These are phyloP conservation scores for Daldinia vernicosa DNA, from an alignment of 495 filamentous ascomycete genomes.

Conservation along the genomic window DNA sequence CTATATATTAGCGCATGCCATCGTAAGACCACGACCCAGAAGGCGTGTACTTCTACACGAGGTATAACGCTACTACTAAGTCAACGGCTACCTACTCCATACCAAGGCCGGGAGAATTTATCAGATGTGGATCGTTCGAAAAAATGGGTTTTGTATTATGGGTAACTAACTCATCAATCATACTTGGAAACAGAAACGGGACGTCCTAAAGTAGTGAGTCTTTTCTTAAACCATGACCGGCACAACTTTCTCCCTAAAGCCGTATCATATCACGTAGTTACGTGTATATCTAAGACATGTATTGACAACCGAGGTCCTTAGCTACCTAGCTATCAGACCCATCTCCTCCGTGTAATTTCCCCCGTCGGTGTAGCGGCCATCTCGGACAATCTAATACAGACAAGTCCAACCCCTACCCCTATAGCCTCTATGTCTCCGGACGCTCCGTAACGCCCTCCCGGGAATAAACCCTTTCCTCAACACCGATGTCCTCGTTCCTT, in stretches of 20 bases:
- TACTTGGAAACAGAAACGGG: neutral
- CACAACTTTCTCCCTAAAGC: neutral
- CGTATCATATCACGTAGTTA: neutral
- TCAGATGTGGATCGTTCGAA: neutral
- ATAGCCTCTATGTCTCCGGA: neutral
- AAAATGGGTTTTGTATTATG: neutral
- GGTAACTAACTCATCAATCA: too few species aligned
- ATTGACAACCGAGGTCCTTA: neutral
- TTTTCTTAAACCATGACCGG: neutral
- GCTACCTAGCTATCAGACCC: neutral
- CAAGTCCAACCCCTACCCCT: neutral
- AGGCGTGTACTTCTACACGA: neutral
- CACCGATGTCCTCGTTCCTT: slow-evolving; percentile 82
- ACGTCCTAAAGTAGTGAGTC: neutral
- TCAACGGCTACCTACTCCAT: neutral
- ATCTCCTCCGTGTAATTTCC: neutral
- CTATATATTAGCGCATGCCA: too few species aligned
- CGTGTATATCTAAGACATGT: neutral
- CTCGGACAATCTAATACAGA: neutral
- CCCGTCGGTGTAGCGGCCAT: too few species aligned
- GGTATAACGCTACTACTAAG: neutral
- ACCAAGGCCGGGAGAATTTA: neutral
- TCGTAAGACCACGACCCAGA: neutral
- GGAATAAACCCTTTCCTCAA: slow-evolving; percentile 60
- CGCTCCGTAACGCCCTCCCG: slow-evolving; percentile 40